These are phyloP conservation scores for Phytophthora foliorum DNA, from an alignment of 352 stramenopile genomes.

Conservation along the genomic window DNA sequence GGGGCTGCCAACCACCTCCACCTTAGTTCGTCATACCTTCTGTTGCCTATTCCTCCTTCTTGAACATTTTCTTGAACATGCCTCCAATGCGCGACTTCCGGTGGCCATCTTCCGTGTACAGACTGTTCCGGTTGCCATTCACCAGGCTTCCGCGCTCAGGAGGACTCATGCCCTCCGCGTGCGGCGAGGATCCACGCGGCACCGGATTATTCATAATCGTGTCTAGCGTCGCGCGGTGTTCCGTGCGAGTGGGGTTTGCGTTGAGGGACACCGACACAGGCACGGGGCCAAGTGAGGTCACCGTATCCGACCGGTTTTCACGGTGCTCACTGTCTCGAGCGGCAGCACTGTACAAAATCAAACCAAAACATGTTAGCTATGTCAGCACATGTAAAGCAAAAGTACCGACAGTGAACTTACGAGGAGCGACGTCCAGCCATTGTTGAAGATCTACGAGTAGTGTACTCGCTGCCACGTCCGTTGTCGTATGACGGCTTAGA, in stretches of 20 bases:
- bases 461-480: constrained; percentile 43
- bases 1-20: background rate
- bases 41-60: constrained; percentile 72
- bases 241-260: constrained; percentile 32
- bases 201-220: constrained; percentile 62
- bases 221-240: constrained; percentile 57
- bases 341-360: constrained; percentile 15
- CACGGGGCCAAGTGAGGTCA: constrained; percentile 66
- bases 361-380: constrained; percentile 23
- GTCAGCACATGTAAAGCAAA: background rate
- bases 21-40: constrained; percentile 21
- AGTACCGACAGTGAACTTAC: constrained; percentile 28
- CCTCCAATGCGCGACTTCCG: constrained; percentile 85
- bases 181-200: constrained; percentile 35
- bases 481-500: constrained; percentile 77
- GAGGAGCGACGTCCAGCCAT: constrained; percentile 28
- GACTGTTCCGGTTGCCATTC: constrained; percentile 47
- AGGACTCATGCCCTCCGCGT: constrained; percentile 36
- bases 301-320: constrained; percentile 68
- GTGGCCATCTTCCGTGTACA: constrained; percentile 70
- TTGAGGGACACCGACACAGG: constrained; percentile 65
- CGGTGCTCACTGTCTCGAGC: constrained; percentile 37
- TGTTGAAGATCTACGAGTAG: constrained; percentile 12
- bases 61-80: constrained; percentile 94
- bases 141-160: constrained; percentile 41